Conservation (phyloP, 2,329 filamentous ascomycete species). For the Zymoseptoria passerinii region DNA sequence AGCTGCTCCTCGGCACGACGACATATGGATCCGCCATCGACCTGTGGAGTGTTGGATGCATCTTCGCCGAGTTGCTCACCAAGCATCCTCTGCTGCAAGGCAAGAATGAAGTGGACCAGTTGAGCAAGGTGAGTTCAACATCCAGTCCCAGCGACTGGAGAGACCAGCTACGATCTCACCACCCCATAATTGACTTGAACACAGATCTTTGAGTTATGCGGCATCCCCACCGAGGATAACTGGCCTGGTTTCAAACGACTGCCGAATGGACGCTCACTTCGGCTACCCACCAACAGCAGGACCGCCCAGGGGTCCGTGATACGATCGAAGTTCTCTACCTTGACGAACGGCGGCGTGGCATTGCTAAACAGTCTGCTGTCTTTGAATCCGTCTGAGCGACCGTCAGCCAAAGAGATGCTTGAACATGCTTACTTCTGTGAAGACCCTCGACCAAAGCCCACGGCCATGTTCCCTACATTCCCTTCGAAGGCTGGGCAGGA, state of each 20-base stretch:
- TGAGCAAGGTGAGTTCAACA: slow-evolving; percentile 50
- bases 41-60: slow-evolving; percentile 94
- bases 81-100: slow-evolving; percentile 79
- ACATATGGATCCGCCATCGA: slow-evolving; percentile 72
- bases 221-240: slow-evolving; percentile 68
- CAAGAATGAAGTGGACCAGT: slow-evolving; percentile 84
- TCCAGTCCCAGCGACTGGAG: slow-evolving; percentile 24
- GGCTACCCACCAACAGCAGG: slow-evolving; percentile 48
- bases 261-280: slow-evolving; percentile 74
- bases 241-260: slow-evolving; percentile 85
- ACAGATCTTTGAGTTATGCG: slow-evolving; percentile 78
- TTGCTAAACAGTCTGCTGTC: slow-evolving; percentile 64
- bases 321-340: slow-evolving; percentile 68
- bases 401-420: slow-evolving; percentile 65
- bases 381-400: slow-evolving; percentile 64
- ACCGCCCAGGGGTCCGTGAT: slow-evolving; percentile 44
- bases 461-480: slow-evolving; percentile 93
- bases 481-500: slow-evolving; percentile 92
- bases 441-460: slow-evolving; percentile 80
- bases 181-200: slow-evolving; percentile 15
- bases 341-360: slow-evolving; percentile 65
- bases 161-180: slow-evolving; percentile 15
- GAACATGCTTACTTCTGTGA: slow-evolving; percentile 78
- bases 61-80: slow-evolving; percentile 83
- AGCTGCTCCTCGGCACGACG: slow-evolving; percentile 73